A percentile compares a stretch with the other conserved stretches of the same genome.
These are phyloP conservation scores for Acrocalymma vagum DNA, from an alignment of 2,329 filamentous ascomycete species.

Conservation along the genomic window DNA sequence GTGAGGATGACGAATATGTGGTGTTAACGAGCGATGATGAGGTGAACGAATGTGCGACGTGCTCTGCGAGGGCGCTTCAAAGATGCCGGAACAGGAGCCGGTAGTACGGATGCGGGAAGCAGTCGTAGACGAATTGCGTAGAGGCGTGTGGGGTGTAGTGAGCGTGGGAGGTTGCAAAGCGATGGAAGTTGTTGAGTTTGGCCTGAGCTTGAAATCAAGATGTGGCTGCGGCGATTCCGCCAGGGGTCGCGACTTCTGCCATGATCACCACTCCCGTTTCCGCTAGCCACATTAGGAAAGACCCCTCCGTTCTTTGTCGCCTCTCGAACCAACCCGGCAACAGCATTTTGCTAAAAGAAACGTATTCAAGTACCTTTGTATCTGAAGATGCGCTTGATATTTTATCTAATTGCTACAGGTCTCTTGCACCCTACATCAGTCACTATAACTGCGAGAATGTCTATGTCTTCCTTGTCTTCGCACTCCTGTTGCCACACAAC, in stretches of 20 bases:
- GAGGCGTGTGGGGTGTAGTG: conserved; percentile 3
- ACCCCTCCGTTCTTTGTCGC: not conserved
- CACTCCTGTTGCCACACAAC: too few species aligned
- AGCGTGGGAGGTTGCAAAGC: conserved; percentile 4
- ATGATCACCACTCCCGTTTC: conserved; percentile 30
- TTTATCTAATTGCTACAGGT: too few species aligned
- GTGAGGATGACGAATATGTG: conserved; percentile 10
- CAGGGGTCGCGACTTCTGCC: too few species aligned
- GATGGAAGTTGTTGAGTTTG: conserved; percentile 8
- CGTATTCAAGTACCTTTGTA: too few species aligned
- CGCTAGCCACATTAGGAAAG: conserved; percentile 25
- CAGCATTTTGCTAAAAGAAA: too few species aligned
- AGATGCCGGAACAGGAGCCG: conserved; percentile 1
- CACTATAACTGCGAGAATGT: too few species aligned
- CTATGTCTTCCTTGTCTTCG: too few species aligned
- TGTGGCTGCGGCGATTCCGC: conserved; percentile 34
- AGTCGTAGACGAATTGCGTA: conserved; percentile 1
- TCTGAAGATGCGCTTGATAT: too few species aligned
- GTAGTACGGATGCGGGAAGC: conserved; percentile 1
- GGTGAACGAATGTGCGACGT: conserved; percentile 2
- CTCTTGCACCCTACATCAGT: too few species aligned
- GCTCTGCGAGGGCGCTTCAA: not conserved
- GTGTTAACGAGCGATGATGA: conserved; percentile 25
- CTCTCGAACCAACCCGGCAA: not conserved
- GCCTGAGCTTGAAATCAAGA: conserved; percentile 24